Conservation (phyloP, 768 basidiomycete species). For the Psilocybe cyanescens region DNA sequence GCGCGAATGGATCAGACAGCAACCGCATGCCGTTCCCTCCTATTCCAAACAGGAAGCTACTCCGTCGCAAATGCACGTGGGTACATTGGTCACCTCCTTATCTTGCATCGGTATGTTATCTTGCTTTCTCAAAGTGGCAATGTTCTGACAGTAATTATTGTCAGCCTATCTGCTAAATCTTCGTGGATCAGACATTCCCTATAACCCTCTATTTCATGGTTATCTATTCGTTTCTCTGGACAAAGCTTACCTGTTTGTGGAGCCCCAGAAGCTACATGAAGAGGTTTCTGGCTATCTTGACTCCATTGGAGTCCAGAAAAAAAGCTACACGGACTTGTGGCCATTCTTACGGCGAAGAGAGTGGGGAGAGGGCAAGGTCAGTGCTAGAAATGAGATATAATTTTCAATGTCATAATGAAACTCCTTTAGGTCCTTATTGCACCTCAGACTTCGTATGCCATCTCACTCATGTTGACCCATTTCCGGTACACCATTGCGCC, state of each 20-base stretch:
- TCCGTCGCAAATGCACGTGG: constrained; percentile 64
- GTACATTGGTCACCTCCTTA: constrained; percentile 70
- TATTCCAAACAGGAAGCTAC: constrained; percentile 68
- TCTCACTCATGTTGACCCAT: constrained; percentile 84
- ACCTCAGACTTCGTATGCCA: constrained; percentile 79
- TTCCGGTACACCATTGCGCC: constrained; percentile 77
- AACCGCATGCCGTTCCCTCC: constrained; percentile 60
- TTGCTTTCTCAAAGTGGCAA: not conserved
- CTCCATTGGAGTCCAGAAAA: constrained; percentile 56
- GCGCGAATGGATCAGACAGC: constrained; percentile 67
- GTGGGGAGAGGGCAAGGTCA: constrained; percentile 75
- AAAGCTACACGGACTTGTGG: constrained; percentile 82
- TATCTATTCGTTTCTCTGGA: constrained; percentile 78
- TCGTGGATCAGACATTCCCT: constrained; percentile 88
- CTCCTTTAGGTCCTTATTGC: constrained; percentile 54
- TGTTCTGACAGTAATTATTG: not conserved
- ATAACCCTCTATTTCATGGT: constrained; percentile 89
- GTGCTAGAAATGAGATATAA: not conserved
- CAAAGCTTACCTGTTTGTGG: constrained; percentile 76
- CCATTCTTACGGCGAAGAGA: constrained; percentile 71
- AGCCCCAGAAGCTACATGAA: constrained; percentile 61
- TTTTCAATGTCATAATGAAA: not conserved
- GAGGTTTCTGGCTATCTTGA: constrained; percentile 63
- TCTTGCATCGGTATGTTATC: constrained; percentile 66
- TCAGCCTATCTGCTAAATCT: constrained; percentile 87